phyloP scores from a whole-genome alignment of 2,329 filamentous ascomycete species.

The Colletotrichum sp. region DNA sequence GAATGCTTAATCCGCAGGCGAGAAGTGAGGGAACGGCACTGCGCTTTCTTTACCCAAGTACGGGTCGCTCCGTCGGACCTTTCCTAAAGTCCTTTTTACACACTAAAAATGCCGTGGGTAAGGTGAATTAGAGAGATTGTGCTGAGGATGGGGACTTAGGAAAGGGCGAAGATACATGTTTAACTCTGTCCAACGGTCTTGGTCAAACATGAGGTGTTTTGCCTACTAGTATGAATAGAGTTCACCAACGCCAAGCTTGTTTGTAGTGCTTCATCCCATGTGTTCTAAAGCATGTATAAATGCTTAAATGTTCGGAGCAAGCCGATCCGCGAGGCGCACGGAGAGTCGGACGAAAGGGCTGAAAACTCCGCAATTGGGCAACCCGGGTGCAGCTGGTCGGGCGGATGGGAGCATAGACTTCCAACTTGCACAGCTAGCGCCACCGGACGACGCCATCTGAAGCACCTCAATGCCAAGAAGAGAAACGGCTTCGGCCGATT shows the following conservation, averaged over 20 bases:
- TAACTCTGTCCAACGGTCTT: background rate
- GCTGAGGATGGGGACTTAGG: background rate
- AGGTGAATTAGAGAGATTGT: background rate
- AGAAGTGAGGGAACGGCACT: background rate
- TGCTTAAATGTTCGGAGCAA: background rate
- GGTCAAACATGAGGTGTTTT: background rate
- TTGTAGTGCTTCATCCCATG: background rate
- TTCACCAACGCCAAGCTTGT: background rate
- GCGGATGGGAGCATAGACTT: background rate
- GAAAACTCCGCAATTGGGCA: background rate
- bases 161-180: background rate
- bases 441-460: background rate
- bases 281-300: background rate
- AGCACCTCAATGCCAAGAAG: background rate
- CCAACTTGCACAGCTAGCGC: background rate
- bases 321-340: background rate
- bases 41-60: background rate
- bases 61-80: background rate
- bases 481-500: background rate
- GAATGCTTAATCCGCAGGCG: background rate
- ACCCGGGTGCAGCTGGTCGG: background rate
- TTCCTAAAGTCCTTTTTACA: background rate
- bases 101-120: background rate
- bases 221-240: background rate
- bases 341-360: background rate